Conservation (phyloP, 2,329 filamentous ascomycete genomes). For the Alternaria triticimaculans region DNA sequence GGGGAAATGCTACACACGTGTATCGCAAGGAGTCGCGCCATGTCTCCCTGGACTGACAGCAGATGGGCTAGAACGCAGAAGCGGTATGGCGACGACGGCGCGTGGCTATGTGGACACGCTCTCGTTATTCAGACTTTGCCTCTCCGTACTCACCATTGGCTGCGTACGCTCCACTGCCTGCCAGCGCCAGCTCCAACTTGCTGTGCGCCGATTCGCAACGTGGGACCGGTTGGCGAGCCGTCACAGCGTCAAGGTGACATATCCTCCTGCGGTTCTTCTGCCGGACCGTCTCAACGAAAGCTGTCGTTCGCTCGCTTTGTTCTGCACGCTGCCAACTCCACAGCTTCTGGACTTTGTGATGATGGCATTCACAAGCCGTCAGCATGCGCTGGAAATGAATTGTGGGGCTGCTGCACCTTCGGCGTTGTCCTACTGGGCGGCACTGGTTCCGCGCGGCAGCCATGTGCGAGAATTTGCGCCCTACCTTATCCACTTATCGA, state of each 20-base stretch:
- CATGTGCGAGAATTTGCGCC: constrained; percentile 28
- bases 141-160: constrained; percentile 21
- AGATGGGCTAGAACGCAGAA: constrained; percentile 5
- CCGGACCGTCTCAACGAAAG: constrained; percentile 20
- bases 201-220: constrained; percentile 26
- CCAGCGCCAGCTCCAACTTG: constrained; percentile 30
- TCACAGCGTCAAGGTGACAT: constrained; percentile 32
- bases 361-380: constrained; percentile 29
- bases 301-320: constrained; percentile 24
- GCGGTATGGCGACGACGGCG: constrained; percentile 7
- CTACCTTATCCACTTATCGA: constrained; percentile 47
- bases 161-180: constrained; percentile 22
- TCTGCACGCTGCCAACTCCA: constrained; percentile 21
- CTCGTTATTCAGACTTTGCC: constrained; percentile 23
- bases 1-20: constrained; percentile 19
- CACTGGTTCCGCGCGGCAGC: constrained; percentile 31
- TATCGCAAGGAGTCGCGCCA: constrained; percentile 12
- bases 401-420: constrained; percentile 32
- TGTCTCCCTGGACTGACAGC: not conserved
- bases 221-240: constrained; percentile 22
- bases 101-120: constrained; percentile 13
- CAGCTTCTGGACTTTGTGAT: constrained; percentile 28
- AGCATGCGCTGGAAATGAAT: constrained; percentile 43
- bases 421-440: constrained; percentile 27
- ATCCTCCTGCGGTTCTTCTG: constrained; percentile 4